phyloP scores from a whole-genome alignment of 352 stramenopile species.

The Phytophthora litchii region DNA sequence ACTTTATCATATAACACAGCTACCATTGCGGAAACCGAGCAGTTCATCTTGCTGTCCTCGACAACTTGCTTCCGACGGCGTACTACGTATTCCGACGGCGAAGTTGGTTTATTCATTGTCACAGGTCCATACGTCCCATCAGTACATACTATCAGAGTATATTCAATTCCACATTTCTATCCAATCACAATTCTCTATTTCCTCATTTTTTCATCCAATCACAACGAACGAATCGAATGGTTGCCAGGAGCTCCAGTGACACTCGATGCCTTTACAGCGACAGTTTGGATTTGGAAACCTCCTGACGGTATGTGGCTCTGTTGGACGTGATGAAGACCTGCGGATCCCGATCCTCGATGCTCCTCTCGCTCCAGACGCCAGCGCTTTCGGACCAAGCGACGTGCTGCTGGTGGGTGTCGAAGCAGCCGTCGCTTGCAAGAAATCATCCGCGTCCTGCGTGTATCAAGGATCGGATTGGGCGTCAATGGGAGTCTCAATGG shows the following conservation, averaged over 20 bases:
- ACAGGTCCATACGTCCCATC: not conserved
- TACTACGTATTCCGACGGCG: not conserved
- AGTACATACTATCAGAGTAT: not conserved
- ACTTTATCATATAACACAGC: no score
- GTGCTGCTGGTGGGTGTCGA: constrained; percentile 21
- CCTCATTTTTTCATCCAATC: constrained; percentile 13
- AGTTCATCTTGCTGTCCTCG: no score
- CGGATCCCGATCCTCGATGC: constrained; percentile 47
- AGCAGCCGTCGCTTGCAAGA: constrained; percentile 45
- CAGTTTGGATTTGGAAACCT: constrained; percentile 88
- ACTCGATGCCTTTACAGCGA: not conserved
- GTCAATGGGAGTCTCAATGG: constrained; percentile 8
- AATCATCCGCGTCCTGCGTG: constrained; percentile 54
- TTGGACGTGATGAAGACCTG: constrained; percentile 16
- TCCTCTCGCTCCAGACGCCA: constrained; percentile 27
- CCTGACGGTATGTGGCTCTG: constrained; percentile 71
- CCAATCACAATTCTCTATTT: not conserved
- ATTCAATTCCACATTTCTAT: not conserved
- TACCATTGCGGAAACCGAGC: no score
- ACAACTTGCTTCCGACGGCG: no score
- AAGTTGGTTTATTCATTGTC: not conserved
- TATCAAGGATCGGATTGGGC: constrained; percentile 89
- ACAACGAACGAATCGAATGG: constrained; percentile 25
- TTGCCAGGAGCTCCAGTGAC: constrained; percentile 16
- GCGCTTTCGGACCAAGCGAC: constrained; percentile 31